phyloP scores from a whole-genome alignment of 139 green algal species.

The Chlamydomonas schloesseri region DNA sequence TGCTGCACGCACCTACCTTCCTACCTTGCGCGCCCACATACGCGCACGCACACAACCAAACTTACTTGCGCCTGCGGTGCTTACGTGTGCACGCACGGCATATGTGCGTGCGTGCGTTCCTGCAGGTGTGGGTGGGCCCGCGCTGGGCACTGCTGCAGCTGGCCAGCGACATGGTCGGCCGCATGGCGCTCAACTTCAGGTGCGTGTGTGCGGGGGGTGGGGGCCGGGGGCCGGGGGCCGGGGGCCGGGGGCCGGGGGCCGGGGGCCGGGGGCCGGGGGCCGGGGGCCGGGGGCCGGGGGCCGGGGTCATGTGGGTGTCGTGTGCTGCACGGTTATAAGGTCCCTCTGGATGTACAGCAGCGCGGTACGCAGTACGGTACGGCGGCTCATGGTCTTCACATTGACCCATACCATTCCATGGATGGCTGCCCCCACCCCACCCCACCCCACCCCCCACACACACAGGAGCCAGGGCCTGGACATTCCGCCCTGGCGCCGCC shows the following conservation, averaged over 20 bases:
- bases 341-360: too few relatives aligned
- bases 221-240: not conserved
- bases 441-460: not conserved
- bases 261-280: not conserved
- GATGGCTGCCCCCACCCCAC: too few relatives aligned
- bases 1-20: too few relatives aligned
- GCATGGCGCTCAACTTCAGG: constrained; percentile 36
- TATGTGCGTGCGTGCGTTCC: too few relatives aligned
- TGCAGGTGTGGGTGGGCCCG: constrained; percentile 4
- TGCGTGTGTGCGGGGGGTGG: not conserved
- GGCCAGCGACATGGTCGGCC: not conserved
- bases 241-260: not conserved
- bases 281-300: not conserved
- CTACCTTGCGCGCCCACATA: too few relatives aligned
- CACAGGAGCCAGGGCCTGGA: constrained; percentile 24
- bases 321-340: too few relatives aligned
- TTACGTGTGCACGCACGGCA: too few relatives aligned
- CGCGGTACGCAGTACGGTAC: too few relatives aligned
- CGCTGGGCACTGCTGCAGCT: not conserved
- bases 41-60: too few relatives aligned
- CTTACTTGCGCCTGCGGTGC: too few relatives aligned
- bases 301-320: not conserved
- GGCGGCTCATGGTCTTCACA: too few relatives aligned
- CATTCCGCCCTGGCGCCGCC: constrained; percentile 15
- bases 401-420: too few relatives aligned